phyloP scores from a whole-genome alignment of 495 filamentous ascomycete species.

The Astrothelium macrocarpum region DNA sequence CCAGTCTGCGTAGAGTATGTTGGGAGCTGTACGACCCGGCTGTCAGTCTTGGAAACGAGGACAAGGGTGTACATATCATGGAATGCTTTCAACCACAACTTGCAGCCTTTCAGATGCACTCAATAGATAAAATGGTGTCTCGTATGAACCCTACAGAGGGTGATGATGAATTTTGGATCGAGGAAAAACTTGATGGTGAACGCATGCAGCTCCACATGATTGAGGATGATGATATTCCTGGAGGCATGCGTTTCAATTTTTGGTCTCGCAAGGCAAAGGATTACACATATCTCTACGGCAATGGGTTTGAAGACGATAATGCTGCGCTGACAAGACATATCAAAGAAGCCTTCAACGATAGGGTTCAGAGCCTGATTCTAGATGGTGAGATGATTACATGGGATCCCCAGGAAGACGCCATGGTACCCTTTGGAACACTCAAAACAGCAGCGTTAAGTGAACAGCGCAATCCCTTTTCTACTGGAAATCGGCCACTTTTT shows the following conservation, averaged over 20 bases:
- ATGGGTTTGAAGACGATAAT: slow-evolving; percentile 61
- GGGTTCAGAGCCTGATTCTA: slow-evolving; percentile 76
- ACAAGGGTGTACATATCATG: slow-evolving; percentile 74
- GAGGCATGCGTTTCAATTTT: slow-evolving; percentile 70
- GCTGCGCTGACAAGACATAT: slow-evolving; percentile 74
- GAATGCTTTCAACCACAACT: slow-evolving; percentile 95
- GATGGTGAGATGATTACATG: slow-evolving; percentile 99
- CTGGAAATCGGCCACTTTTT: slow-evolving; percentile 69
- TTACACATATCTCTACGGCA: slow-evolving; percentile 90
- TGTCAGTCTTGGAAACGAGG: slow-evolving; percentile 62
- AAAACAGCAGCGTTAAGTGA: slow-evolving; percentile 83
- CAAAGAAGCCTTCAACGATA: slow-evolving; percentile 63
- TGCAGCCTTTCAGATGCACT: slow-evolving; percentile 87
- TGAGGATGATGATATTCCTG: slow-evolving; percentile 53
- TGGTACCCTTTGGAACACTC: slow-evolving; percentile 82
- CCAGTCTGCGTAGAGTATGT: slow-evolving; percentile 80
- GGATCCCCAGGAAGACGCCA: slow-evolving; percentile 78
- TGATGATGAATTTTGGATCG: slow-evolving; percentile 81
- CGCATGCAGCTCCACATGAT: slow-evolving; percentile 94
- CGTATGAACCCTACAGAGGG: slow-evolving; percentile 61
- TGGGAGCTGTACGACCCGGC: slow-evolving; percentile 84
- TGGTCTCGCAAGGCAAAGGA: slow-evolving; percentile 97
- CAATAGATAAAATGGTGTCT: slow-evolving; percentile 70
- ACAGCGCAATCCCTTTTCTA: slow-evolving; percentile 65
- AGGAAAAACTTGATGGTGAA: slow-evolving; percentile 96